Evolutionary conservation across 208 protist genomes (phyloP).

Genomic region (Trypanosoma boissoni): DNA sequence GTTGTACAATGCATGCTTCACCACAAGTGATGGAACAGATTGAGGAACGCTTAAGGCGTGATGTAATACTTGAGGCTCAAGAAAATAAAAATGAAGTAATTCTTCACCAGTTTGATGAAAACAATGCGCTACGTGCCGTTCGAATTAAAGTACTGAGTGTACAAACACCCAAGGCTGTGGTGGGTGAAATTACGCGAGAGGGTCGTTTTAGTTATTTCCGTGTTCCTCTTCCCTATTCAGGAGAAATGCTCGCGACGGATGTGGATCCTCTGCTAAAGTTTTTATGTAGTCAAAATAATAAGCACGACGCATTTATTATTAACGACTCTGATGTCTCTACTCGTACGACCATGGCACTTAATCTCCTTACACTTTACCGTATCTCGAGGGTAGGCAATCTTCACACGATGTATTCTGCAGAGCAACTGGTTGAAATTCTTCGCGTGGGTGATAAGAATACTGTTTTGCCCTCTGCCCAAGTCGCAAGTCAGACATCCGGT

Average conservation of each 20-base stretch:
- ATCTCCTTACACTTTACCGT: conserved; percentile 73
- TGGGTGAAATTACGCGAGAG: conserved; percentile 66
- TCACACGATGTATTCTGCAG: conserved; percentile 35
- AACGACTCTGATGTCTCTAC: conserved; percentile 74
- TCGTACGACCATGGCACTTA: conserved; percentile 76
- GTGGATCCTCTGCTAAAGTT: conserved; percentile 81
- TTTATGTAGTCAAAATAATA: conserved; percentile 31
- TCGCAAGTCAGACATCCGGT: conserved; percentile 32
- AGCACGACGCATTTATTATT: conserved; percentile 68
- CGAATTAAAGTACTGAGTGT: conserved; percentile 67
- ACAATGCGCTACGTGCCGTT: conserved; percentile 34
- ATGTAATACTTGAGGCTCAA: conserved; percentile 79
- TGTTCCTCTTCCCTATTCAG: conserved; percentile 79
- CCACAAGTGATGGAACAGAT: conserved; percentile 82
- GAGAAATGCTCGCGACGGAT: conserved; percentile 73
- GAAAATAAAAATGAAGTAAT: conserved; percentile 70
- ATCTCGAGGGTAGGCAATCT: conserved; percentile 44
- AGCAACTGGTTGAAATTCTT: conserved; percentile 43
- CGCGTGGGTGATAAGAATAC: conserved; percentile 29
- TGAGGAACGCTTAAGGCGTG: conserved; percentile 76
- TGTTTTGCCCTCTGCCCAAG: conserved; percentile 42
- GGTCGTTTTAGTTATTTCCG: conserved; percentile 63
- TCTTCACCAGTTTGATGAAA: conserved; percentile 54
- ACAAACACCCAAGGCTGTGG: conserved; percentile 58
- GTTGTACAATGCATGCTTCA: conserved; percentile 84